phyloP scores from a whole-genome alignment of 75 land plant species.

The Sequoiadendron giganteum region DNA sequence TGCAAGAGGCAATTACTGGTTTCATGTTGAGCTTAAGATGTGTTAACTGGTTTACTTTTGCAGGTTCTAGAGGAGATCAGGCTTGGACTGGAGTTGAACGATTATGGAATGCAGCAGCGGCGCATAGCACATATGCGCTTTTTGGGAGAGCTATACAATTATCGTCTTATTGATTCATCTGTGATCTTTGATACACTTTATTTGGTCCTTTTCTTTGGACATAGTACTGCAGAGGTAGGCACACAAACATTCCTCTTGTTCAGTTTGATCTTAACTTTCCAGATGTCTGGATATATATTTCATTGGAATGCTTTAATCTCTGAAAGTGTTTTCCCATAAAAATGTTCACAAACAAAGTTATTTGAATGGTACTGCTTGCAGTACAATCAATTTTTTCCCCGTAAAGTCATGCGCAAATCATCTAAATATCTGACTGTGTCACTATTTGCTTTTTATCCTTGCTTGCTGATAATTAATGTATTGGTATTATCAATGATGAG shows the following conservation, averaged over 20 bases:
- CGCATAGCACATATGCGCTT: slow-evolving; percentile 93
- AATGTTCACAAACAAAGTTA: not conserved
- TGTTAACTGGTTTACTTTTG: slow-evolving; percentile 9
- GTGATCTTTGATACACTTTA: slow-evolving; percentile 96
- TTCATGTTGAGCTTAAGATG: not conserved
- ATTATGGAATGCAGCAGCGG: slow-evolving; percentile 93
- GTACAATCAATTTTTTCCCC: not conserved
- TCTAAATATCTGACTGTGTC: not conserved
- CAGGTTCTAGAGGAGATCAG: slow-evolving; percentile 96
- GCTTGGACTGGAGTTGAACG: slow-evolving; percentile 88
- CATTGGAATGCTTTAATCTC: not conserved
- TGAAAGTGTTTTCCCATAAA: not conserved
- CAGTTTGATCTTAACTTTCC: not conserved
- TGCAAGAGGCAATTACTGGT: too few species aligned
- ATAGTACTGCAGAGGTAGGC: slow-evolving; percentile 86
- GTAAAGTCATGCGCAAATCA: not conserved
- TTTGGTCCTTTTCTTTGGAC: slow-evolving; percentile 82
- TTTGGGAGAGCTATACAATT: slow-evolving; percentile 96
- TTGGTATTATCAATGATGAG: not conserved
- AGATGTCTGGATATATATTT: not conserved
- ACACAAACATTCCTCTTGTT: not conserved
- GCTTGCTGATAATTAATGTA: not conserved
- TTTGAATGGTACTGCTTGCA: not conserved
- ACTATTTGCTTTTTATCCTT: not conserved
- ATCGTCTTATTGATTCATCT: slow-evolving; percentile 87